These are phyloP conservation scores for Cymbopogon flexuosus DNA, from an alignment of 202 grass and related monocot species.

Conservation along the genomic window DNA sequence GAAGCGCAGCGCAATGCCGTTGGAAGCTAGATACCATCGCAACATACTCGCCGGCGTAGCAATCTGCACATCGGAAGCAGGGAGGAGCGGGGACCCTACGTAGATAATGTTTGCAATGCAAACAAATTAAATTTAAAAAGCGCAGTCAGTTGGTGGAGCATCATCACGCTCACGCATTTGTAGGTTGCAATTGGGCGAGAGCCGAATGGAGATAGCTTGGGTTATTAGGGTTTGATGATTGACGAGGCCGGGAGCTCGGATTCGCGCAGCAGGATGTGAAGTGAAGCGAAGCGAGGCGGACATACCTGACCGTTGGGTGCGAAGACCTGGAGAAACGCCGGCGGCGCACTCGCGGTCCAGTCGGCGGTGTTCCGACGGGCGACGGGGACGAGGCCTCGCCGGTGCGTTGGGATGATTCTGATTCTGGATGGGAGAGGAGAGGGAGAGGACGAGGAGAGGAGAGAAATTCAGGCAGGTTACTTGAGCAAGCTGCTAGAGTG, in stretches of 20 bases:
- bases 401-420: too few species aligned
- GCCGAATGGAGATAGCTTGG: neutral
- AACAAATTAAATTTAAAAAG: neutral
- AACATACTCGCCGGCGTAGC: neutral
- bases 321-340: too few species aligned
- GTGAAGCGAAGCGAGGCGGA: neutral
- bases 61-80: neutral
- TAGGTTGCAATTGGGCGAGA: neutral
- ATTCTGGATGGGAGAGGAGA: too few species aligned
- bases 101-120: neutral
- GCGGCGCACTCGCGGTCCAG: too few species aligned
- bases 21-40: neutral
- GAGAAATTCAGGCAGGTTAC: too few species aligned
- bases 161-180: neutral
- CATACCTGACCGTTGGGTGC: too few species aligned
- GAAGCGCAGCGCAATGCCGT: constrained; percentile 22
- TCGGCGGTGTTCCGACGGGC: too few species aligned
- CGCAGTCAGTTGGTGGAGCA: neutral
- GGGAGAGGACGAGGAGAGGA: too few species aligned
- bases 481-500: neutral
- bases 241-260: neutral
- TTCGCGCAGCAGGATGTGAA: neutral
- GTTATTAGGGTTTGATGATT: neutral
- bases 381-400: too few species aligned
- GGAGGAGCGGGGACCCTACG: neutral